Evolutionary conservation across 179 eudicot genomes (phyloP).

Genomic region (Spinacia oleracea): DNA sequence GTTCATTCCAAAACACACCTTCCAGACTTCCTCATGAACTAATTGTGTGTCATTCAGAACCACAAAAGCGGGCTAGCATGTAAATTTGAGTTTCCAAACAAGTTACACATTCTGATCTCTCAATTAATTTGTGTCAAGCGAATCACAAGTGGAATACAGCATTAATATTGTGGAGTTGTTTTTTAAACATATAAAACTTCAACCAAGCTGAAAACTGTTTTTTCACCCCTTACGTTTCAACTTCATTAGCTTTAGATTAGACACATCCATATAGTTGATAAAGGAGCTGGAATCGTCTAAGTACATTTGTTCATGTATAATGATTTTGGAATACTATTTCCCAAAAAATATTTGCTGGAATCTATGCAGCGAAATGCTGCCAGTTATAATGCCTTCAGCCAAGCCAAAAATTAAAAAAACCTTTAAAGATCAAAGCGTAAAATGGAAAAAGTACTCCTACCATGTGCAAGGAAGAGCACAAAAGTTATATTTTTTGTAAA

Average conservation of each 20-base stretch:
- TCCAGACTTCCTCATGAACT: background rate
- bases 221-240: background rate
- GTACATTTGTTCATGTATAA: background rate
- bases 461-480: background rate
- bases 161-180: background rate
- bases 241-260: background rate
- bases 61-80: background rate
- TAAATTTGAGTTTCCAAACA: background rate
- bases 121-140: background rate
- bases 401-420: background rate
- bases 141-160: background rate
- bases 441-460: background rate
- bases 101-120: conserved; percentile 8
- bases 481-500: background rate
- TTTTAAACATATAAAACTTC: background rate
- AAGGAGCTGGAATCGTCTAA: background rate
- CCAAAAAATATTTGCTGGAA: background rate
- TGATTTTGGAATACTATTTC: background rate
- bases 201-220: background rate
- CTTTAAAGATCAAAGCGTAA: background rate
- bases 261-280: background rate
- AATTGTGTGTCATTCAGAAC: background rate
- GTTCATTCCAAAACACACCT: conserved; percentile 4
- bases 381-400: background rate
- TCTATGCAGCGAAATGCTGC: background rate